These are phyloP conservation scores for Melanomma pulvis-pyrius DNA, from an alignment of 495 filamentous ascomycete species.

Conservation along the genomic window DNA sequence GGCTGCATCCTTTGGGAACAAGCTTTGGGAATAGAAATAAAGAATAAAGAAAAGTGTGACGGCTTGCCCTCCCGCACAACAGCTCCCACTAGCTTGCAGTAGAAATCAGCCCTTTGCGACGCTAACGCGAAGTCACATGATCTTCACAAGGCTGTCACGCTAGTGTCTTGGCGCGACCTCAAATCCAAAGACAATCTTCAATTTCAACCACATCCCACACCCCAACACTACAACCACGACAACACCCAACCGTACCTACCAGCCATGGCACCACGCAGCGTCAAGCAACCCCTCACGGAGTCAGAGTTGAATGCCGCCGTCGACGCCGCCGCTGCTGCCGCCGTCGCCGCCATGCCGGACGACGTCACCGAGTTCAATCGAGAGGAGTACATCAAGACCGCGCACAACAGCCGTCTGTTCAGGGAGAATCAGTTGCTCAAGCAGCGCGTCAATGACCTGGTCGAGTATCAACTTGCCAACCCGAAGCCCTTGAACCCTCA, in stretches of 20 bases:
- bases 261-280: neutral
- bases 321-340: neutral
- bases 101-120: no score
- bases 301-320: no score
- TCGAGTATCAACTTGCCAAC: slow-evolving; percentile 18
- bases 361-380: neutral
- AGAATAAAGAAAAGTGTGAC: no score
- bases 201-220: no score
- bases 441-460: slow-evolving; percentile 8
- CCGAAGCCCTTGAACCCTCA: neutral
- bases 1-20: no score
- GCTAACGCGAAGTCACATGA: neutral
- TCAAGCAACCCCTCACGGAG: no score
- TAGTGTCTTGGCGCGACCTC: neutral
- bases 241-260: neutral
- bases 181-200: no score
- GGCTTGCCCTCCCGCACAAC: no score
- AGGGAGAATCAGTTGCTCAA: slow-evolving; percentile 17
- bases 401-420: slow-evolving; percentile 24
- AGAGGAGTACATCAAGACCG: slow-evolving; percentile 4
- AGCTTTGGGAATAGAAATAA: no score
- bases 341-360: neutral
- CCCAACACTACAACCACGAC: no score
- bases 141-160: no score
- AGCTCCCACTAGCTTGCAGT: no score